These are phyloP conservation scores for Plenodomus lindquistii DNA, from an alignment of 2,329 filamentous ascomycete genomes.

Conservation along the genomic window DNA sequence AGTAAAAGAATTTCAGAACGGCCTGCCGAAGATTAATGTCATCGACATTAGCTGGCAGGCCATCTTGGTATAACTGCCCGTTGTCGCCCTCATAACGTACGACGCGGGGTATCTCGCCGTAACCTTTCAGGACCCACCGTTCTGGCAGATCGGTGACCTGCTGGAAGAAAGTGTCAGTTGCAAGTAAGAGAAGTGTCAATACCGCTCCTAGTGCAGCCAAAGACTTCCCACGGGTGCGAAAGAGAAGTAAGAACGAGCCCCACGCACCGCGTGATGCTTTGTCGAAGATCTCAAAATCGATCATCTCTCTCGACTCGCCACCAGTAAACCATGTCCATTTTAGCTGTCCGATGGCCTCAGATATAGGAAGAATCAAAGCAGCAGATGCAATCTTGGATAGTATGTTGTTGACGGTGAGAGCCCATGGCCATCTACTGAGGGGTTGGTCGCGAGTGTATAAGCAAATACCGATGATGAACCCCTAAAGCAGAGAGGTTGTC, in stretches of 20 bases:
- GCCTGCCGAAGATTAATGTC: conserved; percentile 2
- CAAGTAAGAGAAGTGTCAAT: conserved; percentile 24
- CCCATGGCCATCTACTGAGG: conserved; percentile 38
- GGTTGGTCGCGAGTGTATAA: conserved; percentile 27
- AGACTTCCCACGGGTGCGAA: conserved; percentile 22
- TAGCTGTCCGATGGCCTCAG: conserved; percentile 36
- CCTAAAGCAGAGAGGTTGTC: no score
- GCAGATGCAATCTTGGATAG: conserved; percentile 32
- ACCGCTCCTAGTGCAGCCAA: conserved; percentile 24
- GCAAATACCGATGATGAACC: neutral
- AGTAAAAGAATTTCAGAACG: conserved; percentile 3
- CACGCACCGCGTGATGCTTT: conserved; percentile 30
- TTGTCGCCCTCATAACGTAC: conserved; percentile 5
- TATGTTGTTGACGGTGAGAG: conserved; percentile 22
- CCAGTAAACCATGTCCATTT: conserved; percentile 39
- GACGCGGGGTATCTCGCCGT: conserved; percentile 17
- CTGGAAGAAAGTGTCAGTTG: conserved; percentile 37
- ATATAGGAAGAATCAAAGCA: conserved; percentile 28
- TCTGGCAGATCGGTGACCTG: conserved; percentile 23
- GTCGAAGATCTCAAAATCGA: conserved; percentile 41
- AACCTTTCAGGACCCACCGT: conserved; percentile 8
- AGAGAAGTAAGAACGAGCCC: conserved; percentile 23
- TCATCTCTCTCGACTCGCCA: conserved; percentile 16
- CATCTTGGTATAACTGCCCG: conserved; percentile 3
- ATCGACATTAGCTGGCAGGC: neutral